Conservation (phyloP, 1,139 yeast genomes). For the Citeromyces hawaiiensis region DNA sequence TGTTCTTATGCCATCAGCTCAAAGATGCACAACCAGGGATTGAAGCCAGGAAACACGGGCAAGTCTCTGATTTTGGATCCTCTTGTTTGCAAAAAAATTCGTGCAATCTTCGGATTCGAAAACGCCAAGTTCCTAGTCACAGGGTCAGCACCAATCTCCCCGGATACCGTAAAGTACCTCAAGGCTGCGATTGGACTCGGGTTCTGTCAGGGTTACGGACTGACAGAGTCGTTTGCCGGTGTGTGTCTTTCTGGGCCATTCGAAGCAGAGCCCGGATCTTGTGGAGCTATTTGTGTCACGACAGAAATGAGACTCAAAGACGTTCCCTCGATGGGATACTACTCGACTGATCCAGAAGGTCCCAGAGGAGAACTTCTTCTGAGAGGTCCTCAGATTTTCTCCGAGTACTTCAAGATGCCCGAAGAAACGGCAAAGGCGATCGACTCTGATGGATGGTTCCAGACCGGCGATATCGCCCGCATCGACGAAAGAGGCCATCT, state of each 20-base stretch:
- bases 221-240: conserved; percentile 68
- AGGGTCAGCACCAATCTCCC: conserved; percentile 69
- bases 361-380: conserved; percentile 35
- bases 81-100: conserved; percentile 34
- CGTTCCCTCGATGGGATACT: conserved; percentile 57
- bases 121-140: conserved; percentile 28
- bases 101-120: conserved; percentile 45
- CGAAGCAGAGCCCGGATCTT: conserved; percentile 43
- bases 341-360: conserved; percentile 30
- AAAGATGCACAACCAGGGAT: conserved; percentile 5
- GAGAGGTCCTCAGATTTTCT: conserved; percentile 57
- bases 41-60: conserved; percentile 2
- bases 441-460: conserved; percentile 62
- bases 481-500: conserved; percentile 42
- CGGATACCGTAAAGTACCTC: conserved; percentile 44
- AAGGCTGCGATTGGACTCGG: conserved; percentile 49
- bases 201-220: conserved; percentile 62
- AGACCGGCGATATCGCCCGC: conserved; percentile 63
- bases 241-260: conserved; percentile 25
- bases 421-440: conserved; percentile 37
- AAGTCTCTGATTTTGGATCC: conserved; percentile 26
- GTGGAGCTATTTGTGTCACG: conserved; percentile 44
- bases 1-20: conserved; percentile 14
- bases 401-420: conserved; percentile 44
- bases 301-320: conserved; percentile 49